phyloP scores from a whole-genome alignment of 805 yeast genomes.

The Metschnikowia baotianmanensis region DNA sequence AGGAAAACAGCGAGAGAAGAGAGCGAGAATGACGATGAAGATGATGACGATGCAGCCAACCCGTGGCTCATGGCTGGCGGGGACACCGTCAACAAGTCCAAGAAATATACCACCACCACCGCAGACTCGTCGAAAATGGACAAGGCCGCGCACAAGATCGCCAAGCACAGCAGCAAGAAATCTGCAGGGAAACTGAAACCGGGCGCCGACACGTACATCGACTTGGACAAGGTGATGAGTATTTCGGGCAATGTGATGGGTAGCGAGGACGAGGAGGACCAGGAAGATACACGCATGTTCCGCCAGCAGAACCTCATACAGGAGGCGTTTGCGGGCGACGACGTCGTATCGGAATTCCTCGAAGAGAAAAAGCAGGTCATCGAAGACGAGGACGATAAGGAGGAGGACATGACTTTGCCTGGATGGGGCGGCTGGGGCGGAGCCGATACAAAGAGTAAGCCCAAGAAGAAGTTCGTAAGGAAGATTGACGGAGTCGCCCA shows the following conservation, averaged over 20 bases:
- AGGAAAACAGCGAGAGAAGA: neutral
- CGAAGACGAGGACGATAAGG: conserved; percentile 82
- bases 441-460: conserved; percentile 33
- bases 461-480: conserved; percentile 62
- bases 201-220: conserved; percentile 41
- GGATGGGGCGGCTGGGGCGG: conserved; percentile 99
- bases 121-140: conserved; percentile 36
- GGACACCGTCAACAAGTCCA: conserved; percentile 26
- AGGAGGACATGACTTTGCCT: conserved; percentile 80
- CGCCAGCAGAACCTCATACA: conserved; percentile 78
- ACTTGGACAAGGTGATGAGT: conserved; percentile 52
- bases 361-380: conserved; percentile 67
- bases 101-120: conserved; percentile 31
- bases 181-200: conserved; percentile 32
- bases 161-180: conserved; percentile 34
- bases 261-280: conserved; percentile 29
- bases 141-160: conserved; percentile 41
- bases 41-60: conserved; percentile 24
- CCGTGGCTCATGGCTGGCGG: conserved; percentile 36
- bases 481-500: conserved; percentile 75
- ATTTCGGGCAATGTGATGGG: conserved; percentile 42
- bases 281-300: conserved; percentile 51
- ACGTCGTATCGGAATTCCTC: conserved; percentile 79
- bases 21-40: conserved; percentile 1
- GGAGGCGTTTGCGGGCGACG: conserved; percentile 97